Base-by-base conservation (phyloP, 1,284 basidiomycete species). In the Hemileia vastatrix region DNA sequence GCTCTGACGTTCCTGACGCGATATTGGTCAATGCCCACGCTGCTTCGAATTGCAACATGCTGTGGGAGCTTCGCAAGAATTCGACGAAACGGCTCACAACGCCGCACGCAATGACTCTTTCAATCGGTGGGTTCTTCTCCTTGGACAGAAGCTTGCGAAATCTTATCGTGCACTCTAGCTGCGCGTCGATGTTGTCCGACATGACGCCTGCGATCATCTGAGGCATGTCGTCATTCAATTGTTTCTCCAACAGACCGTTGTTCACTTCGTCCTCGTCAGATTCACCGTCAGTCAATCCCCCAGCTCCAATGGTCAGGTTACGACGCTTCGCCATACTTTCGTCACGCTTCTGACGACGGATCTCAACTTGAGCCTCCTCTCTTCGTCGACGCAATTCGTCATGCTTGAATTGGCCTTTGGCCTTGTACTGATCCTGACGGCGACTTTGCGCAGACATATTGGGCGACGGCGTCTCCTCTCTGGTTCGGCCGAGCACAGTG, bases 1-100 rank as follows among this genome's bases (percentile, higher is more conserved):
- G 94, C 69, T 95, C 90, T 36, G 93, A 93, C 40, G 95, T 98
- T 56, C 94, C 94, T 58, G 95, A 98, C 11, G 95, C 94, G 70
- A 98, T 98, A 81, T 98, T 98, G 72, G 95, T 97, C 70, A 98
- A 82, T 49, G 94, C 95, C 94, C 94, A 98, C 5, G 94, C 94
- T 57, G 94, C 94, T 78, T 98, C 94, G 73, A 98, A 98, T 90
- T 96, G 72, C 49, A n/a, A 50, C 90, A 96, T 94, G 55, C 89
- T 86, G 77, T 94, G 88, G 61, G 85, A 84, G 67, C 81, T 86
- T 70, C 84, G 82, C 69, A 98, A 80, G 78, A 97, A 98, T 77
- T 95, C 86, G 65, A 97, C 95, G 71, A 98, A 98, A 66, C 93
- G 88, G 64, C 91, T 88, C 36, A 98, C 91, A 56, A 98, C 94